Conservation (phyloP, 352 stramenopile genomes). For the Peronospora farinosa region DNA sequence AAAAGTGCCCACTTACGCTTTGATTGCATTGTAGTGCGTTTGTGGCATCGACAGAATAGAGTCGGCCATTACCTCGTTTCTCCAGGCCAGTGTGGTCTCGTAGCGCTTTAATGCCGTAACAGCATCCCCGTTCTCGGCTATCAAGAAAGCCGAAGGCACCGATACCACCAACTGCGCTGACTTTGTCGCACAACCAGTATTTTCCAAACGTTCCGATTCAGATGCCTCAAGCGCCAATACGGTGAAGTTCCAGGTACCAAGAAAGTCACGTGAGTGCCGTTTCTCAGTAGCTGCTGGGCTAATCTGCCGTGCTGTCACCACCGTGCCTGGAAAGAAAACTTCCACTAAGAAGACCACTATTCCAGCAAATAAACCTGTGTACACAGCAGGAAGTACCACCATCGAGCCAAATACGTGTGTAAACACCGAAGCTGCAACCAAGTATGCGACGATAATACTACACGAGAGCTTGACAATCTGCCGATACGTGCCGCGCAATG, state of each 20-base stretch:
- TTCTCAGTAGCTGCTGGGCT: conserved; percentile 5
- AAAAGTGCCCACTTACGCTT: conserved; percentile 30
- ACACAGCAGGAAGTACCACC: conserved; percentile 51
- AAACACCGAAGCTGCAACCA: conserved; percentile 39
- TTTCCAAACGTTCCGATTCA: conserved; percentile 37
- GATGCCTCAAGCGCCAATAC: conserved; percentile 57
- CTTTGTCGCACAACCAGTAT: conserved; percentile 8
- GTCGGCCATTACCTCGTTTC: conserved; percentile 70
- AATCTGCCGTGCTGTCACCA: conserved; percentile 37
- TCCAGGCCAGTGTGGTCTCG: conserved; percentile 59
- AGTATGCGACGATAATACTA: conserved; percentile 50
- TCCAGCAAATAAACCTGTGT: conserved; percentile 35
- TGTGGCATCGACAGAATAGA: conserved; percentile 55
- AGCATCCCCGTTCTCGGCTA: conserved; percentile 62
- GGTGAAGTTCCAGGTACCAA: conserved; percentile 59
- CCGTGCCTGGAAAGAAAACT: conserved; percentile 42
- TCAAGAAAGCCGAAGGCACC: conserved; percentile 50
- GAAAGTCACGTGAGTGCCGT: conserved; percentile 6
- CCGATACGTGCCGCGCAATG: conserved; percentile 49
- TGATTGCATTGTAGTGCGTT: conserved; percentile 58
- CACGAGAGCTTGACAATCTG: conserved; percentile 61
- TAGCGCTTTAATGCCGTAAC: conserved; percentile 57
- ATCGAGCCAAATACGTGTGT: conserved; percentile 44
- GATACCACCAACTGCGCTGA: conserved; percentile 10
- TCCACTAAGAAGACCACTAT: conserved; percentile 53